Evolutionary conservation across 169 alveolate genomes (phyloP), one percentile per base, ranked within the genome.

Genomic region (Blepharisma undulans): DNA sequence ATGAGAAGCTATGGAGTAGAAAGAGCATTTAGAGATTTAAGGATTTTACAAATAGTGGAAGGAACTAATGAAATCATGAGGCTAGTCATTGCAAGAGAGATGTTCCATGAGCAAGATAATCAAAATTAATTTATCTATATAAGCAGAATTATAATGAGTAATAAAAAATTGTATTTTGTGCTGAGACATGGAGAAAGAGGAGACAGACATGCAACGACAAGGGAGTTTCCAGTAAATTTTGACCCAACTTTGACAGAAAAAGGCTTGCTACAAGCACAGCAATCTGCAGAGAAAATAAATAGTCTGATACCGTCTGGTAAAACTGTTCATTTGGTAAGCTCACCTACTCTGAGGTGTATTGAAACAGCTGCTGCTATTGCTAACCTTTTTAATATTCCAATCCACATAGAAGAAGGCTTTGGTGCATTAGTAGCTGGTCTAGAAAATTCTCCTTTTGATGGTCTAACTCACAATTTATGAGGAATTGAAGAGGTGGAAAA

Each of bases 1-100:
- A 76, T 96, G 12, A 90, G 86, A 30, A 97, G 95, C 72, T 93
- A 93, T 86, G 94, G 93, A 72, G 78, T 95, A 3, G 97, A 95
- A 74, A 93, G 97, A 91, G 84, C 80, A 18, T 81, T 93, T 2
- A 96, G 98, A 92, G 98, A 96, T 89, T 79, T 96, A 21, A 95
- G 98, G 94, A 95, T 95, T 4, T 93, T 93, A 77, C 79, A 91
- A 90, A 96, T 96, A 61, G 82, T 96, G 1, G 98, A 96, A 85
- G 98, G 98, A 8, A 96, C 98, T 2, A 95, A 93, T 88, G 98
- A 96, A 92, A 92, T 96, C 22, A 96, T 96, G 98, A 90, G 92
- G 84, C 93, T 92, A n/a, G 93, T 96, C 27, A 94, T 95, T 80
- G 87, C 96, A 8, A 92, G 98, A 87, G 77, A 79, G 29, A 25